Evolutionary conservation across 2,329 filamentous ascomycete species (phyloP).

Genomic region (Fusarium subtropicale): DNA sequence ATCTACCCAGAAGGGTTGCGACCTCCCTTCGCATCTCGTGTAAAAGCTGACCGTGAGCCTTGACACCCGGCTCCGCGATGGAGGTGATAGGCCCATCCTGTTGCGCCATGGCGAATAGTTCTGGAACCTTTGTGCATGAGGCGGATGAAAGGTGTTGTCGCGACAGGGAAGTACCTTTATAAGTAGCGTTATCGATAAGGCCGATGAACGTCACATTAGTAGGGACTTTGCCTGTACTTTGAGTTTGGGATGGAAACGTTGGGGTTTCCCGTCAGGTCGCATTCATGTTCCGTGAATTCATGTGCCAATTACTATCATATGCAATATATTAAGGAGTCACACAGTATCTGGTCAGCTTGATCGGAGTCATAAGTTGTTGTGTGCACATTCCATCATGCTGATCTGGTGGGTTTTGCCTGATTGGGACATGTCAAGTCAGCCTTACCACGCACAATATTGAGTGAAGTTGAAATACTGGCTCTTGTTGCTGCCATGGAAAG

Average conservation of each 20-base stretch:
- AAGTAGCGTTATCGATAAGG: constrained; percentile 28
- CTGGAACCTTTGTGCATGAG: neutral
- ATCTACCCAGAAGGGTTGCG: constrained; percentile 77
- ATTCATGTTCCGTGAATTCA: neutral
- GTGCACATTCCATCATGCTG: neutral
- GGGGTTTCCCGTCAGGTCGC: neutral
- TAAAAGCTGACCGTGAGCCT: constrained; percentile 71
- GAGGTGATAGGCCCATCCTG: constrained; percentile 57
- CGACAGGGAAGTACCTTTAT: constrained; percentile 20
- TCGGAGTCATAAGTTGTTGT: neutral
- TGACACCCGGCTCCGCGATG: constrained; percentile 73
- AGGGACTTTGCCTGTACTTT: neutral
- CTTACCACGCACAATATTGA: neutral
- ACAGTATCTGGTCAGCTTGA: neutral
- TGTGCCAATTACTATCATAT: neutral
- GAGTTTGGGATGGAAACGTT: neutral
- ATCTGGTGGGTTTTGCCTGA: neutral
- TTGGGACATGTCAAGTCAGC: neutral
- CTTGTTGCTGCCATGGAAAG: neutral
- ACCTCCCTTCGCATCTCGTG: constrained; percentile 76
- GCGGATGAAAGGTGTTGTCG: constrained; percentile 13
- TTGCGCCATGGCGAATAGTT: constrained; percentile 47
- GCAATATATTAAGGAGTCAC: neutral
- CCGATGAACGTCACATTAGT: neutral
- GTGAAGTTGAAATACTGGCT: neutral